Evolutionary conservation across 164 flowering plant species (phyloP), one percentile per base, ranked within the genome.

Genomic region (Akebia trifoliata): DNA sequence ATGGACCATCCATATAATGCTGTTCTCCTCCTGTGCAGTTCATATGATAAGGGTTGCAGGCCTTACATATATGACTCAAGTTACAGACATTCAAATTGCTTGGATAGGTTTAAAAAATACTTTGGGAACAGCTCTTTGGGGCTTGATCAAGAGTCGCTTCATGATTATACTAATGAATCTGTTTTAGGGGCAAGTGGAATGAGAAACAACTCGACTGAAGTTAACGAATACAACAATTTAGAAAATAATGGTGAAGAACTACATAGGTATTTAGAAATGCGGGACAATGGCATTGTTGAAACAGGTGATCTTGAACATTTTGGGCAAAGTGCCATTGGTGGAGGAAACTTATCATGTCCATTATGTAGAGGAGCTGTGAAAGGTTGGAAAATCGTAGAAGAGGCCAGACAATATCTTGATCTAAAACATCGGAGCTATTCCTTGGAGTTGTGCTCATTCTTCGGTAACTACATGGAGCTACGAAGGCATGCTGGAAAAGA

Each of bases 1-100:
- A 80, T 82, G 87, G 91, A 85, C 63, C 85, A 80, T n/a, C 91
- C 91, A 21, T 87, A 85, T 65, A 85, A 85, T 74, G 86, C 91
- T 60, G 82, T 85, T 66, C 85, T 85, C 62, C 78, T 85, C 54
- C 63, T 78, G 40, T 85, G 87, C 74, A 78, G 74, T 59, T 78
- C 86, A 25, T 73, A 76, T 67, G 74, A 74, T 38, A 78, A 82
- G 38, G 84, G 91, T 14, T 85, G 91, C 69, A 72, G 82, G 49
- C 66, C 91, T 36, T 85, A 73, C 59, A 71, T 85, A 39, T 85
- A 87, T 54, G 86, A 82, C 47, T 82, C 91, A 31, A 85, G 87
- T 67, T 77, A 80, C 74, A 69, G 87, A 61, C 91, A 85, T 63
- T 82, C 91, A 30, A 85, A 85, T 66, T 82, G 91, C 59, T 70